Conservation (phyloP, 768 basidiomycete species). For the Pisolithus marmoratus region DNA sequence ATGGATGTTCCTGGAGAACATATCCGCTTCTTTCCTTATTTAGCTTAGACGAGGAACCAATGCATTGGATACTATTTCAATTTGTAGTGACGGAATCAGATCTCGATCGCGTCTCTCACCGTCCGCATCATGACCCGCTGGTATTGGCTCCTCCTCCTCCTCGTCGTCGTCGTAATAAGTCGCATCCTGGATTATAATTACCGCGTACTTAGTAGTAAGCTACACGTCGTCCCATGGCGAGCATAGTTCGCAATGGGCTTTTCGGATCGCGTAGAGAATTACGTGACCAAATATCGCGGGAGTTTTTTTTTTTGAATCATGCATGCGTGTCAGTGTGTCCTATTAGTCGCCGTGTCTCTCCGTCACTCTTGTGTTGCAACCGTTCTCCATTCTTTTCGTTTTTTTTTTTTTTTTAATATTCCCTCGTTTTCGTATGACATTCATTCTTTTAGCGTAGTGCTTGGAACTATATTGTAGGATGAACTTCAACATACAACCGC, state of each 20-base stretch:
- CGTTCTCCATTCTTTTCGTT: background rate
- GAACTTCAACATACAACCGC: constrained; percentile 12
- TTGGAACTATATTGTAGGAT: constrained; percentile 9
- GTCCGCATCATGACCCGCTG: background rate
- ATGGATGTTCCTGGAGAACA: background rate
- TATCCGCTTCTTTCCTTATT: background rate
- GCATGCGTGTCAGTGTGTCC: background rate
- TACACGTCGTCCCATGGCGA: background rate
- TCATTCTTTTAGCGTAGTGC: constrained; percentile 3
- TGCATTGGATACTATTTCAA: constrained; percentile 1
- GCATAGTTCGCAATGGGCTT: background rate
- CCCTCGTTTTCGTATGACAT: background rate
- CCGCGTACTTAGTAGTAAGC: no score
- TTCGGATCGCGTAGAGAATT: background rate
- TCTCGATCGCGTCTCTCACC: constrained; percentile 1
- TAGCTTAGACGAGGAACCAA: background rate
- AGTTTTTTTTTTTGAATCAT: background rate
- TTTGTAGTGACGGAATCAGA: background rate
- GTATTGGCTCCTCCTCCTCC: background rate
- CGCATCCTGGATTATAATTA: no score
- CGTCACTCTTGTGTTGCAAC: background rate
- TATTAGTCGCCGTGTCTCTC: background rate
- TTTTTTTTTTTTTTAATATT: background rate
- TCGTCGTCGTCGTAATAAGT: background rate
- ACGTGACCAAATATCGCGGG: background rate